A percentile compares a stretch with the other conserved stretches of the same genome.
Evolutionary conservation across 768 basidiomycete genomes (phyloP).

Genomic region (Lentinula sp.): DNA sequence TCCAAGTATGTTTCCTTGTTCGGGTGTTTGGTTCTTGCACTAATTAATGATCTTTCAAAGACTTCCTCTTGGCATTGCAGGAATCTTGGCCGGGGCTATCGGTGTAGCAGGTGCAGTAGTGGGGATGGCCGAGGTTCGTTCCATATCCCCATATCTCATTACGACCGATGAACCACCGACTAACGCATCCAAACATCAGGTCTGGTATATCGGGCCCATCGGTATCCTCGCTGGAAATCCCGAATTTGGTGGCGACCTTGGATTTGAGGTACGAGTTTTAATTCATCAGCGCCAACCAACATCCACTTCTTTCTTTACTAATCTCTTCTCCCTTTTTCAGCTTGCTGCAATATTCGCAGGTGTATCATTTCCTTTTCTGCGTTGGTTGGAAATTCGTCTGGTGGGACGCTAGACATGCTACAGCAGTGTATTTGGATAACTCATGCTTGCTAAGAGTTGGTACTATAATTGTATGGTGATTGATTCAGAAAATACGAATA

Average conservation of each 20-base stretch:
- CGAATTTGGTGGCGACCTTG: conserved; percentile 43
- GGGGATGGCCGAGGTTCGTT: conserved; percentile 39
- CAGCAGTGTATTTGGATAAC: too few species aligned
- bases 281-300: background rate
- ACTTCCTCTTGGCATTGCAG: conserved; percentile 44
- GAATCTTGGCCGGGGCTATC: conserved; percentile 37
- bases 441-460: too few species aligned
- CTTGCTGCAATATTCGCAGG: conserved; percentile 41
- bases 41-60: conserved; percentile 13
- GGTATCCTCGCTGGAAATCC: conserved; percentile 33
- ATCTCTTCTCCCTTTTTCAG: conserved; percentile 11
- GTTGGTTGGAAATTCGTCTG: conserved; percentile 42
- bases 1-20: conserved; percentile 1
- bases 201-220: conserved; percentile 48
- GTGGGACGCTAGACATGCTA: conserved; percentile 20
- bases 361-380: conserved; percentile 38
- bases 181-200: conserved; percentile 7
- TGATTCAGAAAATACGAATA: too few species aligned
- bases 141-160: background rate
- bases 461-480: too few species aligned
- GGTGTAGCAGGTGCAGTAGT: conserved; percentile 44
- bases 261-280: conserved; percentile 38
- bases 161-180: background rate
- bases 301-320: background rate
- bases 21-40: background rate